These are phyloP conservation scores for Schwanniomyces sp. DNA, from an alignment of 805 yeast species.

Conservation along the genomic window DNA sequence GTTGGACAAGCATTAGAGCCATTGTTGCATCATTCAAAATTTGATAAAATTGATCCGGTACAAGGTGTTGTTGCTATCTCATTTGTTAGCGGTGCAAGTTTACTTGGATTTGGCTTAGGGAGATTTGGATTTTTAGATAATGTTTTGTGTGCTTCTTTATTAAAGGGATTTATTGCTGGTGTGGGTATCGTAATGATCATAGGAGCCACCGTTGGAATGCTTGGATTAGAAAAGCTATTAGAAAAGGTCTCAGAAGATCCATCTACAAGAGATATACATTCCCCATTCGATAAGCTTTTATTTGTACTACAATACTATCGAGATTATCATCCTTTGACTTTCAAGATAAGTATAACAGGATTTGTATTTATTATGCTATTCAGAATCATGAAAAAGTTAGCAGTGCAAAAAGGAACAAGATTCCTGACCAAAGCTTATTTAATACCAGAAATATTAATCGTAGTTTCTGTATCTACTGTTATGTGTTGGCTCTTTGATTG, in stretches of 20 bases:
- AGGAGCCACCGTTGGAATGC: constrained; percentile 69
- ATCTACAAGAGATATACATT: constrained; percentile 37
- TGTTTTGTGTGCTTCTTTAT: constrained; percentile 37
- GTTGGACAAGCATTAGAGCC: constrained; percentile 50
- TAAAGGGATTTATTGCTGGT: constrained; percentile 45
- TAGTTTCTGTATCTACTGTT: constrained; percentile 62
- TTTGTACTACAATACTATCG: constrained; percentile 53
- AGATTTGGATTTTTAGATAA: constrained; percentile 72
- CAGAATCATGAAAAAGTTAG: constrained; percentile 38
- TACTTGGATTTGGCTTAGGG: constrained; percentile 74
- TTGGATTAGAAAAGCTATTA: constrained; percentile 59
- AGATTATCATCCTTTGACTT: constrained; percentile 57
- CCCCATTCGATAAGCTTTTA: constrained; percentile 67
- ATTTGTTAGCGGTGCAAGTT: constrained; percentile 69
- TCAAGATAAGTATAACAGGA: constrained; percentile 55
- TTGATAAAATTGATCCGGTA: constrained; percentile 33
- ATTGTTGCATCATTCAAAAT: constrained; percentile 37
- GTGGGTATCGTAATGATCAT: constrained; percentile 46
- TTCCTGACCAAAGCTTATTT: constrained; percentile 47
- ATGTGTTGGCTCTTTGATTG: constrained; percentile 50
- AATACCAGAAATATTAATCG: constrained; percentile 81
- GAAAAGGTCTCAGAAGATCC: constrained; percentile 37
- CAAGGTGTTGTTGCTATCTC: constrained; percentile 69
- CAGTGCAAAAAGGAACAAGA: constrained; percentile 14
- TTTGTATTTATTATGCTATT: constrained; percentile 48